phyloP scores from a whole-genome alignment of 202 grass and related monocot genomes.

The Brachypodium distachyon region DNA sequence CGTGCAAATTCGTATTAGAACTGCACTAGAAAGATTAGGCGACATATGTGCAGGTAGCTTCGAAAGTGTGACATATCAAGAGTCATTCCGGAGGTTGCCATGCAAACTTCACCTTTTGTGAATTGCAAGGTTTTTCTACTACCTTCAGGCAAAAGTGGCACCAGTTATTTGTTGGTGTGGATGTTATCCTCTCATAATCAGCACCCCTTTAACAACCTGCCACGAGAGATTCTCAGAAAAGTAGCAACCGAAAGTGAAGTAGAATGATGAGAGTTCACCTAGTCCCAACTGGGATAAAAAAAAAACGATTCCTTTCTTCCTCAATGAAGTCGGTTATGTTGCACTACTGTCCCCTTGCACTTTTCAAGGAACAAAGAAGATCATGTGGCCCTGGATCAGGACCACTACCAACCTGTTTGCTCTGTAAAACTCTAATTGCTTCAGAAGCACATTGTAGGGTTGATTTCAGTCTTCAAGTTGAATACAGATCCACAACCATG shows the following conservation, averaged over 20 bases:
- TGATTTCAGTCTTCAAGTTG: conserved; percentile 11
- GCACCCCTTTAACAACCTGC: conserved; percentile 3
- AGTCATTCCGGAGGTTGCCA: conserved; percentile 5
- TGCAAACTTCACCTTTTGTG: conserved; percentile 41
- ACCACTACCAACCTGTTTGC: conserved; percentile 15
- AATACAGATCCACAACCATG: neutral
- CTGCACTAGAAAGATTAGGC: neutral
- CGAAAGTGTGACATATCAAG: conserved; percentile 6
- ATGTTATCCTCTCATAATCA: conserved; percentile 35
- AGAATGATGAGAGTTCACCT: conserved; percentile 34
- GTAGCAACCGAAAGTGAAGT: conserved; percentile 31
- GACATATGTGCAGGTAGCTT: conserved; percentile 3
- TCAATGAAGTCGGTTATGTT: conserved; percentile 30
- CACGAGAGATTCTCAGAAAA: conserved; percentile 23
- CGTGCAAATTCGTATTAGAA: neutral
- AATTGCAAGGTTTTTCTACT: conserved; percentile 33
- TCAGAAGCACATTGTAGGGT: neutral
- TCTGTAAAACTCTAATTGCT: neutral
- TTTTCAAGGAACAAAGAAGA: conserved; percentile 25
- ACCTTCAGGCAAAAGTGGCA: conserved; percentile 20
- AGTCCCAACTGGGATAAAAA: conserved; percentile 3
- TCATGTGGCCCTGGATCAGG: conserved; percentile 34
- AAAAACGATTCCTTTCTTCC: conserved; percentile 42
- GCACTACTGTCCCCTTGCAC: conserved; percentile 27
- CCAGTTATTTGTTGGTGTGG: conserved; percentile 30